Conservation (phyloP, 2,329 filamentous ascomycete species). For the Sarocladium brachiariae region DNA sequence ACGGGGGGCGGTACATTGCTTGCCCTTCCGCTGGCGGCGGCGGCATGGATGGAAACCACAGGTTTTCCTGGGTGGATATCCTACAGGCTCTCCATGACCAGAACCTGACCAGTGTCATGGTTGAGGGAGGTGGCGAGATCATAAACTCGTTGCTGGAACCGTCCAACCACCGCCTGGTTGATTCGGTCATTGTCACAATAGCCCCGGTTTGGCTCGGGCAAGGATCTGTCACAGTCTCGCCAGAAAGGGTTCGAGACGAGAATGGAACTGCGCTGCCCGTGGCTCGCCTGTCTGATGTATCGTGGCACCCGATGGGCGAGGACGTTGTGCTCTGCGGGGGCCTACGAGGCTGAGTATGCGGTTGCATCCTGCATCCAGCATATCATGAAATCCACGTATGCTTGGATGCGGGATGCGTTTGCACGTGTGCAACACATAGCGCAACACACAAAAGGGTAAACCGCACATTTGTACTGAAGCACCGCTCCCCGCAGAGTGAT, state of each 20-base stretch:
- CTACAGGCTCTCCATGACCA: constrained; percentile 50
- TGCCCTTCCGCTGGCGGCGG: constrained; percentile 26
- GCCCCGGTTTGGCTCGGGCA: constrained; percentile 85
- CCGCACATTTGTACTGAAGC: no score
- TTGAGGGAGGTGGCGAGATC: constrained; percentile 78
- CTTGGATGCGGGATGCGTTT: no score
- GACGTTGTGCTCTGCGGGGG: constrained; percentile 78
- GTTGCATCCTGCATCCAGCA: no score
- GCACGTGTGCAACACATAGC: no score
- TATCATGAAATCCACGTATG: no score
- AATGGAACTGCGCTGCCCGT: constrained; percentile 50
- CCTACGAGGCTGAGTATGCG: constrained; percentile 27
- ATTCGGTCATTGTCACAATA: constrained; percentile 80
- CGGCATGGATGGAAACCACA: constrained; percentile 30
- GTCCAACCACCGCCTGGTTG: constrained; percentile 53
- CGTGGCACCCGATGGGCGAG: constrained; percentile 72
- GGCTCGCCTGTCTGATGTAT: constrained; percentile 58
- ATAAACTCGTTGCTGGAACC: constrained; percentile 74
- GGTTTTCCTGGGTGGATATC: constrained; percentile 59
- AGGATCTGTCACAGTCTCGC: constrained; percentile 74
- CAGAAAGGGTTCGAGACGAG: constrained; percentile 46
- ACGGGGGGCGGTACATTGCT: constrained; percentile 47
- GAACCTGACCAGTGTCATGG: constrained; percentile 73
- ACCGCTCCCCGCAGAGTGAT: no score
- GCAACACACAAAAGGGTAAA: no score